These are phyloP conservation scores for Penicillium sp. DNA, from an alignment of 2,329 filamentous ascomycete genomes.

Conservation along the genomic window DNA sequence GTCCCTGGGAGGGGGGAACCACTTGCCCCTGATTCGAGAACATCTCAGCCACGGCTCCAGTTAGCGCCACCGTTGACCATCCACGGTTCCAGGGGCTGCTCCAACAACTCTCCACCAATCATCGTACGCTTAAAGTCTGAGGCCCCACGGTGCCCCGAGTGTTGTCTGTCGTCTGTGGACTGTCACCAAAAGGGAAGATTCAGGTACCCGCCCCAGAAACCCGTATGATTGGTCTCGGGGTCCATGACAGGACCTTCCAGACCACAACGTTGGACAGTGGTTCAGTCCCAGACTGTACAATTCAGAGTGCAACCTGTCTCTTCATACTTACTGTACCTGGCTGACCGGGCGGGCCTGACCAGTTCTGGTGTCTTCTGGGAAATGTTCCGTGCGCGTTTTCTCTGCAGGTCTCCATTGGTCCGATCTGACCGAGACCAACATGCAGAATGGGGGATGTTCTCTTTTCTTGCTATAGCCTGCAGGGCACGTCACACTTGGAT, in stretches of 20 bases:
- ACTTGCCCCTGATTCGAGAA: conserved; percentile 22
- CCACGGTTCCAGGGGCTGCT: conserved; percentile 22
- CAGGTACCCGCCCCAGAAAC: conserved; percentile 22
- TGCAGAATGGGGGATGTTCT: background rate
- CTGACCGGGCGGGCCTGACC: background rate
- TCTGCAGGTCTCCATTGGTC: conserved; percentile 8
- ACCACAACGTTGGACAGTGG: conserved; percentile 8
- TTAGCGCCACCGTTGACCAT: conserved; percentile 14
- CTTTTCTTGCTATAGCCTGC: conserved; percentile 7
- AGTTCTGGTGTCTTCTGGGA: background rate
- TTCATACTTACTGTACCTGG: background rate
- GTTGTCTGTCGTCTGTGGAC: conserved; percentile 9
- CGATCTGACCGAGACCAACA: conserved; percentile 8
- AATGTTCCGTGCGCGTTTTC: conserved; percentile 9
- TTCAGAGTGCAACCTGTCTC: conserved; percentile 7
- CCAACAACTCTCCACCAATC: conserved; percentile 15
- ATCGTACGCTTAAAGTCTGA: conserved; percentile 7
- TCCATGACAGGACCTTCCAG: conserved; percentile 20
- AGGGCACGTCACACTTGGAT: conserved; percentile 15
- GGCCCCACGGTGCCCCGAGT: conserved; percentile 3
- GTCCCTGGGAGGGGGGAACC: background rate
- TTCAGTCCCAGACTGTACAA: conserved; percentile 8
- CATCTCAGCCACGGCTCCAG: conserved; percentile 12
- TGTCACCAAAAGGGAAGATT: conserved; percentile 12
- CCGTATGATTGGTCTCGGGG: conserved; percentile 15